phyloP scores from a whole-genome alignment of 2,329 filamentous ascomycete species.

The Chaetoscypha palmicola region DNA sequence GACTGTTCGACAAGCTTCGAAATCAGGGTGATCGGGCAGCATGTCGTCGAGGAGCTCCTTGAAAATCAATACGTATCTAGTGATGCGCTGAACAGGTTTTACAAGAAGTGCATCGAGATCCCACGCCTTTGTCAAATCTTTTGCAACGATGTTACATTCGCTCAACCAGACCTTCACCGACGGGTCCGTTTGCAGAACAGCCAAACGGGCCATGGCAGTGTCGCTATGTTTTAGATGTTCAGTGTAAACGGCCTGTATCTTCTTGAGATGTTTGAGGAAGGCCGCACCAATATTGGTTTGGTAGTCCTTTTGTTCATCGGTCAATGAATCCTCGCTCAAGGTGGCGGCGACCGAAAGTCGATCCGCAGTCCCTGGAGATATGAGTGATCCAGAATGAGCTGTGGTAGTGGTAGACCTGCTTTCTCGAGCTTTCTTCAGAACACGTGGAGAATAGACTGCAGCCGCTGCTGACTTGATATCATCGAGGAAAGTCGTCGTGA shows the following conservation, averaged over 20 bases:
- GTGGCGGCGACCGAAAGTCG: slow-evolving; percentile 23
- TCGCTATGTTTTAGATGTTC: slow-evolving; percentile 58
- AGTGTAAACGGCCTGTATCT: slow-evolving; percentile 55
- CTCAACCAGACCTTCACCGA: slow-evolving; percentile 77
- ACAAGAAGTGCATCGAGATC: slow-evolving; percentile 92
- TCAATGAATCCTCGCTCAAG: slow-evolving; percentile 19
- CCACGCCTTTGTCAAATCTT: slow-evolving; percentile 90
- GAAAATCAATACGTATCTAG: slow-evolving; percentile 87
- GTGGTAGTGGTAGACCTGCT: slow-evolving; percentile 14
- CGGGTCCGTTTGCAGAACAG: slow-evolving; percentile 55
- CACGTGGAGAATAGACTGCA: slow-evolving; percentile 66
- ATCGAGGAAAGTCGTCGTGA: slow-evolving; percentile 73
- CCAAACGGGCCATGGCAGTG: slow-evolving; percentile 52
- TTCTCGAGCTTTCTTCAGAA: slow-evolving; percentile 36
- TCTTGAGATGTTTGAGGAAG: slow-evolving; percentile 43
- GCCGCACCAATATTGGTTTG: slow-evolving; percentile 27
- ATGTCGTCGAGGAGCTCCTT: slow-evolving; percentile 74
- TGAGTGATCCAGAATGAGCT: background rate
- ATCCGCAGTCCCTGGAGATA: slow-evolving; percentile 16
- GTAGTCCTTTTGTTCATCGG: slow-evolving; percentile 28
- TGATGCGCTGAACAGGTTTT: slow-evolving; percentile 90
- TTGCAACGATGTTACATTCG: slow-evolving; percentile 87
- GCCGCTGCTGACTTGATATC: slow-evolving; percentile 73
- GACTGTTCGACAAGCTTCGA: slow-evolving; percentile 51
- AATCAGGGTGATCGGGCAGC: slow-evolving; percentile 76